Base-by-base conservation (phyloP, 164 flowering plant species). In the Magnolia kwangsiensis region DNA sequence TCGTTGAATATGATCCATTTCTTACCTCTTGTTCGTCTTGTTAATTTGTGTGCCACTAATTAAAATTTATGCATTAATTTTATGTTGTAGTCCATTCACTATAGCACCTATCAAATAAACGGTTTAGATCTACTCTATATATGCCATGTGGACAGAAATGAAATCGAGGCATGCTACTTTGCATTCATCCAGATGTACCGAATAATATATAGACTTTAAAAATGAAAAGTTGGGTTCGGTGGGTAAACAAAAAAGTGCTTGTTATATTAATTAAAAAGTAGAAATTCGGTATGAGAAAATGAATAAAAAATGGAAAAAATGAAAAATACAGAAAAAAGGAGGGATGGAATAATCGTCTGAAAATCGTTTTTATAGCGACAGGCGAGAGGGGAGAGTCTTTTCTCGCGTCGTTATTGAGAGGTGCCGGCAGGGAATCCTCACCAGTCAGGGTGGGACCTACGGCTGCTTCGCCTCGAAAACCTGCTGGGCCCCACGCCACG, bases 391-490 rank as follows among this genome's bases (percentile, higher is more conserved):
- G 63, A 23, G 7, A 24, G 74, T 72, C 74, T 51, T 51, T 51
- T 72, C 63, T 27, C 63, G 7, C 74, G 74, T 72, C 74, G 63
- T 72, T 24, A 51, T 23, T 23, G 55, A 14, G 37, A 11, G 37
- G 31, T 51, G 74, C 63, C 63, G 74, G 74, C 74, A 72, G n/a
- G 63, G 74, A 51, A 51, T 51, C 64, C 37, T 51, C 74, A 23
- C 63, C 37, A 72, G 61, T 51, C 31, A 8, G 7, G 18, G 74
- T 72, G 74, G 74, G 64, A 49, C 63, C 74, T 63, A 13, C 74
- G 27, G 27, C 74, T 72, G 74, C 63, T 21, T 9, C 74, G 4
- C 18, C 59, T 11, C 4, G 21, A 50, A 49, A 14, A 6, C 45
- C 21, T 9, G 3, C 37, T 51, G 63, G 74, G 63, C 21, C 74